Evolutionary conservation across 2,329 filamentous ascomycete genomes (phyloP).

Genomic region (Hymenoscyphus repandus): DNA sequence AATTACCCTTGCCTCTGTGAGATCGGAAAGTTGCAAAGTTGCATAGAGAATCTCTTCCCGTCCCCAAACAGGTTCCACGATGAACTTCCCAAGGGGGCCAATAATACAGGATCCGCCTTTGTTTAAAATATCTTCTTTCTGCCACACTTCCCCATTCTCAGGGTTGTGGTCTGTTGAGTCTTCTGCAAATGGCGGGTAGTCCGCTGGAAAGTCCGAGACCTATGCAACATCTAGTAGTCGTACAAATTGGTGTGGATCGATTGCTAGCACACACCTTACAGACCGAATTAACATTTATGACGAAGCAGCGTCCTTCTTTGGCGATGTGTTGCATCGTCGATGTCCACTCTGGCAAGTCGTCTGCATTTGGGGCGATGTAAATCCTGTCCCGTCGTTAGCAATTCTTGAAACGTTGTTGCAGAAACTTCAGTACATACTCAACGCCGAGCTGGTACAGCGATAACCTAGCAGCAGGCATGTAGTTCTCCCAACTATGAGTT

Average conservation of each 20-base stretch:
- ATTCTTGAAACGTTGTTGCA: not conserved
- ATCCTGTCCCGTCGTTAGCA: slow-evolving; percentile 16
- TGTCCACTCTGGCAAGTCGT: slow-evolving; percentile 32
- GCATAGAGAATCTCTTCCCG: slow-evolving; percentile 37
- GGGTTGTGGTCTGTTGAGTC: slow-evolving; percentile 35
- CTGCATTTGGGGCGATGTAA: slow-evolving; percentile 28
- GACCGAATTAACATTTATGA: slow-evolving; percentile 38
- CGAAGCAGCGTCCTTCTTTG: slow-evolving; percentile 41
- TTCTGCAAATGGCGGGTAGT: slow-evolving; percentile 38
- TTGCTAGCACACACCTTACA: slow-evolving; percentile 28
- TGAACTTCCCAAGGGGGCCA: slow-evolving; percentile 34
- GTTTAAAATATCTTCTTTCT: slow-evolving; percentile 35
- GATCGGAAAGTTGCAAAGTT: slow-evolving; percentile 31
- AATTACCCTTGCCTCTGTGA: slow-evolving; percentile 36
- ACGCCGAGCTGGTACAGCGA: slow-evolving; percentile 39
- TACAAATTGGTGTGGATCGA: no score
- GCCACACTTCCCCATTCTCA: slow-evolving; percentile 33
- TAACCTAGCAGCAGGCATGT: slow-evolving; percentile 39
- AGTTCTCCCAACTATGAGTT: slow-evolving; percentile 37
- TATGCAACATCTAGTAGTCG: not conserved
- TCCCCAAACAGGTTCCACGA: slow-evolving; percentile 37
- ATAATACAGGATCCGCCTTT: slow-evolving; percentile 38
- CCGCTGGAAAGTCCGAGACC: slow-evolving; percentile 36
- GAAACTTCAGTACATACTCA: slow-evolving; percentile 29
- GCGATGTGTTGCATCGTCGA: slow-evolving; percentile 41